A percentile compares a stretch with the other conserved stretches of the same genome.
Evolutionary conservation across 169 alveolate genomes (phyloP).

Genomic region (Eimeria necatrix): DNA sequence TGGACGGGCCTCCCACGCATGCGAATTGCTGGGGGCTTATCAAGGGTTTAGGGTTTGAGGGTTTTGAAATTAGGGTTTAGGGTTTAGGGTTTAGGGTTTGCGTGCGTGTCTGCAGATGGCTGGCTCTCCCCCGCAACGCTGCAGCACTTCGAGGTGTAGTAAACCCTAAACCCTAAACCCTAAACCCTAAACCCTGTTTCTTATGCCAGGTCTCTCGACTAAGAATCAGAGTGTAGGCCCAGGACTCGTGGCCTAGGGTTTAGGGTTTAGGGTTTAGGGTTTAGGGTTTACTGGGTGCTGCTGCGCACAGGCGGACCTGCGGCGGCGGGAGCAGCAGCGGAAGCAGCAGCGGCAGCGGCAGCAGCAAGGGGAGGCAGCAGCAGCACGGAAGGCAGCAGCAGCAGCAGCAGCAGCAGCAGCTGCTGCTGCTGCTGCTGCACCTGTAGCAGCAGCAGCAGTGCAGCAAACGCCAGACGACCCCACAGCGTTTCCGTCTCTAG

Average conservation of each 20-base stretch:
- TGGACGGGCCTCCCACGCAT: no score
- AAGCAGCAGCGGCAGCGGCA: no score
- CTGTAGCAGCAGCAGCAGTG: background rate
- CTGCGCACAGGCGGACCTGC: background rate
- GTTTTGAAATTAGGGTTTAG: no score
- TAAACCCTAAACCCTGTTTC: no score
- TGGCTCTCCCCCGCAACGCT: background rate
- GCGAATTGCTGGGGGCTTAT: no score
- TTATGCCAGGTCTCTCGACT: no score
- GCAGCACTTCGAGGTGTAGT: background rate
- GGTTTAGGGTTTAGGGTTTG: background rate
- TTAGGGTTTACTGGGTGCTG: background rate
- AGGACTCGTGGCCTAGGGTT: no score
- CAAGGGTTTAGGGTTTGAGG: no score
- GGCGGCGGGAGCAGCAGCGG: no score
- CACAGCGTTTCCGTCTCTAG: background rate
- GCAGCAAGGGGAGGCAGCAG: background rate
- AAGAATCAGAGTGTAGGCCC: no score
- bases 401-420: conserved; percentile 3
- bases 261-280: background rate
- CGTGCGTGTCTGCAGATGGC: background rate
- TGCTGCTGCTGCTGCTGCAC: background rate
- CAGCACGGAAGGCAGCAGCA: background rate
- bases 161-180: conserved; percentile 12
- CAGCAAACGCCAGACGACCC: conserved; percentile 22